phyloP scores from a whole-genome alignment of 2,329 filamentous ascomycete genomes.

The Aureobasidium sp. region DNA sequence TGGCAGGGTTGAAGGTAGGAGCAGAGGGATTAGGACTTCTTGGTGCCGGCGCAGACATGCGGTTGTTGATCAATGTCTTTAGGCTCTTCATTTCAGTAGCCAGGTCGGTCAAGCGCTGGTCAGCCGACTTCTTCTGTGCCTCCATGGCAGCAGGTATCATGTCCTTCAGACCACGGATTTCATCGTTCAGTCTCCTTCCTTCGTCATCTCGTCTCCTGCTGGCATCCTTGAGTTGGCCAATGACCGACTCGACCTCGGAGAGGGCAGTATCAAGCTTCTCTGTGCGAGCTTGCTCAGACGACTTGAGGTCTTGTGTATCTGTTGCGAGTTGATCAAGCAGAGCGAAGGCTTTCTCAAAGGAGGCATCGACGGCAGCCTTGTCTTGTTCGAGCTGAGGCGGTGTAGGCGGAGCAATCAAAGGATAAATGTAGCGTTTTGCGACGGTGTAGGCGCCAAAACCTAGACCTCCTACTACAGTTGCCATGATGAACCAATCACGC shows the following conservation, averaged over 20 bases:
- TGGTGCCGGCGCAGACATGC: constrained; percentile 33
- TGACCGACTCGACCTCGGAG: constrained; percentile 72
- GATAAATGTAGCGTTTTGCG: constrained; percentile 87
- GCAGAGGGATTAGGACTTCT: background rate
- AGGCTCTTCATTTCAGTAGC: constrained; percentile 82
- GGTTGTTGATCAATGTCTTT: constrained; percentile 71
- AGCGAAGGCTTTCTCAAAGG: constrained; percentile 85
- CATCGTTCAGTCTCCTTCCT: constrained; percentile 73
- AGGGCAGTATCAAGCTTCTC: constrained; percentile 75
- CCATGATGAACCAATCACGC: constrained; percentile 99
- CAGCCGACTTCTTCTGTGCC: constrained; percentile 75
- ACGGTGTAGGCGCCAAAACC: constrained; percentile 82
- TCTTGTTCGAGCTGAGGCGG: constrained; percentile 90
- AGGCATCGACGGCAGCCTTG: constrained; percentile 84
- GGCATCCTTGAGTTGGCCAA: constrained; percentile 71
- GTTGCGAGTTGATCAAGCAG: constrained; percentile 86
- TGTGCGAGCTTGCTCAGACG: constrained; percentile 74
- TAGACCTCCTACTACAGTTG: constrained; percentile 83
- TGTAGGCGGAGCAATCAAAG: constrained; percentile 85
- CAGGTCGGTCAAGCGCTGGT: constrained; percentile 74
- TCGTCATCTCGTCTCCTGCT: constrained; percentile 81
- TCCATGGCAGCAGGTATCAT: constrained; percentile 82
- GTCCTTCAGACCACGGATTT: constrained; percentile 73
- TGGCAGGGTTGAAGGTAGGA: constrained; percentile 1
- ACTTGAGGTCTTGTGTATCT: constrained; percentile 82